Evolutionary conservation across 2,329 filamentous ascomycete genomes (phyloP).

Genomic region (Aspergillus fijiensis): DNA sequence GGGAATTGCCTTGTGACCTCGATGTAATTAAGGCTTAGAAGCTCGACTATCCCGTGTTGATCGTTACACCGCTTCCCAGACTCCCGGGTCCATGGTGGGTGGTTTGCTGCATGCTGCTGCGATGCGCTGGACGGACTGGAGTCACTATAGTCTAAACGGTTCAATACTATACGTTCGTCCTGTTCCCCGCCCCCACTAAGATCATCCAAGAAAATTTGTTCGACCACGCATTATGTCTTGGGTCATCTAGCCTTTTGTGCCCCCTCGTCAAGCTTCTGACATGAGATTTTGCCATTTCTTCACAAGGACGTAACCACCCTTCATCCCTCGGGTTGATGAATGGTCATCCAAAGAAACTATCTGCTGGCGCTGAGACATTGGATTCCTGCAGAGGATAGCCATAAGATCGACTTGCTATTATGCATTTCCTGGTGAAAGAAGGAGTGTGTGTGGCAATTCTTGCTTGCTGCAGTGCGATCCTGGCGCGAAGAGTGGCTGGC

Average conservation of each 20-base stretch:
- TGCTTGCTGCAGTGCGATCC: background rate
- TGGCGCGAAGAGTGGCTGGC: background rate
- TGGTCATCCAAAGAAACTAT: background rate
- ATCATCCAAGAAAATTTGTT: too few species aligned
- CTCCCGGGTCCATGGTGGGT: slow-evolving; percentile 23
- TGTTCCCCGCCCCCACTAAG: background rate
- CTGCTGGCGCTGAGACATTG: background rate
- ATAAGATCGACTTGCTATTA: background rate
- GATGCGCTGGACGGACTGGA: slow-evolving; percentile 6
- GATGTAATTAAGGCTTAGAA: background rate
- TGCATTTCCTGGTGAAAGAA: background rate
- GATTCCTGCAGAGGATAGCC: background rate
- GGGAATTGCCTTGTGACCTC: slow-evolving; percentile 8
- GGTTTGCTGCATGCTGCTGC: slow-evolving; percentile 36
- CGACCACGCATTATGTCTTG: too few species aligned
- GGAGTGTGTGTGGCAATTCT: background rate
- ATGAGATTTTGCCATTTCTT: background rate
- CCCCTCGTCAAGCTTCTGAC: background rate
- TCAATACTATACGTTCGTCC: background rate
- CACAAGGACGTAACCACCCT: background rate
- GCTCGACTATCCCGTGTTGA: slow-evolving; percentile 8
- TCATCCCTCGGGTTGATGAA: background rate
- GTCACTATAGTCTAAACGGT: background rate
- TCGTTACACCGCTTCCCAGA: slow-evolving; percentile 22
- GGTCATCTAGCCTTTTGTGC: background rate